Evolutionary conservation across 106 monocot genomes (phyloP).

Genomic region (Phalaenopsis equestris): DNA sequence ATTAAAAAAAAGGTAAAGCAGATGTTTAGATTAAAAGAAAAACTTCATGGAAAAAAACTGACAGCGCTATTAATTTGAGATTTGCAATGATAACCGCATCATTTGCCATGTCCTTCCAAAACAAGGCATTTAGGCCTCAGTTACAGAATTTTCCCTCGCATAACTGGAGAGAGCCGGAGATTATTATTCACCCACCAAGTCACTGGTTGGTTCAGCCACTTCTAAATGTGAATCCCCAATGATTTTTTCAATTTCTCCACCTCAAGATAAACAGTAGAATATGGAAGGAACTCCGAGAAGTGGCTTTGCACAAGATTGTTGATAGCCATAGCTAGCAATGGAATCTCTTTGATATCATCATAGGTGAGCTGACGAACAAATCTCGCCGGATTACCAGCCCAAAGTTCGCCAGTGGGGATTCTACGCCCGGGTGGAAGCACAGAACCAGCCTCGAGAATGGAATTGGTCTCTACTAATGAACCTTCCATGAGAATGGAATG

Average conservation of each 20-base stretch:
- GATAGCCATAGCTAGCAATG: slow-evolving; percentile 68
- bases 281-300: slow-evolving; percentile 87
- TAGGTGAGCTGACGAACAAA: slow-evolving; percentile 71
- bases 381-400: slow-evolving; percentile 92
- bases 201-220: background rate
- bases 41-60: background rate
- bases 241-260: slow-evolving; percentile 85
- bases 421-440: slow-evolving; percentile 79
- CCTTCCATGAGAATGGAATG: slow-evolving; percentile 95
- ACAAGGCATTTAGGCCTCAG: background rate
- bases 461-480: slow-evolving; percentile 85
- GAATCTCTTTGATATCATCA: slow-evolving; percentile 87
- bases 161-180: background rate
- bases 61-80: background rate
- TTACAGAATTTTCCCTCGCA: background rate
- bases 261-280: slow-evolving; percentile 83
- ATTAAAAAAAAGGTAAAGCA: background rate
- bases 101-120: background rate
- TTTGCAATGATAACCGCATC: background rate
- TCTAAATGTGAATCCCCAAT: slow-evolving; percentile 43
- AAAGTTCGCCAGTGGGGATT: slow-evolving; percentile 85
- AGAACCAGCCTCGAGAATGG: slow-evolving; percentile 88
- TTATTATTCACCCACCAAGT: background rate
- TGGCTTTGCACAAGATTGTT: slow-evolving; percentile 92
- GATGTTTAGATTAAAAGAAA: background rate